Evolutionary conservation across 225 moss, liverwort and hornwort genomes (phyloP), one percentile per base, ranked within the genome.

Genomic region (Sphagnum contortum): DNA sequence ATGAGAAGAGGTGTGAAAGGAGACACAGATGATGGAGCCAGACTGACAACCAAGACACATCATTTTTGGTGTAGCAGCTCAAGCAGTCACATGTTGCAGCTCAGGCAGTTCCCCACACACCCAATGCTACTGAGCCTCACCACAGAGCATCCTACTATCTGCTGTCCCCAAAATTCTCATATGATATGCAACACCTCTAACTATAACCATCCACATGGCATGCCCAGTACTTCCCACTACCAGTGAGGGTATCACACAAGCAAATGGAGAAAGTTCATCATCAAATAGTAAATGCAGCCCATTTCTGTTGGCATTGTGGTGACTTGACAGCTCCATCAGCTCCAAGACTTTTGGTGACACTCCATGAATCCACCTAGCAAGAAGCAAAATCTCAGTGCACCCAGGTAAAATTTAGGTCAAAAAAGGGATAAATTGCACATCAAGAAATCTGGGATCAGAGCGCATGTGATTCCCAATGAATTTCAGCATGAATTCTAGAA

Each of bases 251-350:
- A 78, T 68, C 12, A 83, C 75, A 63, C 57, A 75, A 50, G 74
- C 76, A 57, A 60, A 78, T 63, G 80, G 63, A 60, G 87, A 80
- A 62, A 87, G 80, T 52, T 69, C 61, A 55, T 87, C 87, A 78
- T 80, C 87, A 64, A 87, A 87, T 44, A 80, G 77, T 14, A 87
- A 73, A 66, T 76, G 87, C 7, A 87, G 73, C 10, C 87, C 87
- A 51, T 72, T 74, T 70, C 80, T 72, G 55, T 87, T 77, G 55
- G 78, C 65, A 70, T 87, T 79, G 68, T 80, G 83, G 44, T 74
- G 71, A 66, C 73, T 65, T 74, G 87, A 83, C 57, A 87, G 58
- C 65, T 83, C 83, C 57, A 83, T 68, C 64, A 87, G 65, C 66
- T 87, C 87, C 78, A 87, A 69, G 44, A 77, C 69, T 70, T 78